Evolutionary conservation across 2,329 filamentous ascomycete genomes (phyloP), one percentile per base, ranked within the genome.

Genomic region (Chaetomium sp.): DNA sequence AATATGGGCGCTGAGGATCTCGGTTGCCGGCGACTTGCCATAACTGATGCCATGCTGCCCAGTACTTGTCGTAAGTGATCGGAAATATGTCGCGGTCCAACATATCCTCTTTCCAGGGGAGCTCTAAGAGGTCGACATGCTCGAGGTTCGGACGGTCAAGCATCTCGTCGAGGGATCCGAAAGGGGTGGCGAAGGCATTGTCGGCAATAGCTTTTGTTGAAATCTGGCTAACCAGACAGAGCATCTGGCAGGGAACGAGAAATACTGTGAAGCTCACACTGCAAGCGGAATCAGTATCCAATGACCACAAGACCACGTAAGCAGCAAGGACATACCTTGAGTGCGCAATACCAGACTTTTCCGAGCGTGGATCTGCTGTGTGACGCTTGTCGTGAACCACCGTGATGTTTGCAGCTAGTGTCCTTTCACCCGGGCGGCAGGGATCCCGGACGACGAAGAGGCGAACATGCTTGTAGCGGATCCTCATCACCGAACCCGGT

Each of bases 21-120:
- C 29, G 42, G 38, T 59, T 59, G 57, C 57, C 25, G 16, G 57
- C 9, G 6, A 59, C 57, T 25, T 33, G 42, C 57, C 16, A 59
- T 16, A 59, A 19, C 50, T 8, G 42, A 29, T 50, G 3, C 57
- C 21, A 59, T 2, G 6, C 9, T 21, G 27, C 27, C 57, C 25
- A 59, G 21, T 9, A 59, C 27, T 10, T 6, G 21, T 33, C 2
- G 27, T 59, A 59, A 25, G 13, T 25, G 7, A 50, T 35, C 2
- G 25, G 42, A 35, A 59, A 59, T 19, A 50, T 21, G 7, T 50
- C 10, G 27, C 19, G 2, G 3, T 59, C 25, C 10, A 59, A 19
- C 25, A 33, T 59, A 29, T 57, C 38, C 12, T 45, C n/a, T 21
- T 45, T 45, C 55, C 35, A 57, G 27, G 45, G 21, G 35, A 57